phyloP scores from a whole-genome alignment of 140 eudicot genomes.

The Oenanthe javanica region DNA sequence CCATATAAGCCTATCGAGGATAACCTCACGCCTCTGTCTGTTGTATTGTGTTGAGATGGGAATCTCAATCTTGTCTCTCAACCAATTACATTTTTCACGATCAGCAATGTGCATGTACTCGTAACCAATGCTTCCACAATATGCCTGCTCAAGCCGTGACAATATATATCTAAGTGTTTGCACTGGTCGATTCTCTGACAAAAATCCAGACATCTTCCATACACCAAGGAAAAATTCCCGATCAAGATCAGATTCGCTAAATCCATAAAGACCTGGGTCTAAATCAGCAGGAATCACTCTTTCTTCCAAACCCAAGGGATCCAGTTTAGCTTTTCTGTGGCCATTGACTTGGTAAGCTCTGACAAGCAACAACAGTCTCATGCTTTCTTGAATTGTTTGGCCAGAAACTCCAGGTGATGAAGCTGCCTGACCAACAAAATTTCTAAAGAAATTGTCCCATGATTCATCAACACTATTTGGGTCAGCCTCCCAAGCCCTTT shows the following conservation, averaged over 20 bases:
- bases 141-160: constrained; percentile 88
- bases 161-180: constrained; percentile 76
- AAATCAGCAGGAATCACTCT: constrained; percentile 71
- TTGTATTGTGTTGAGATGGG: constrained; percentile 65
- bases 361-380: constrained; percentile 75
- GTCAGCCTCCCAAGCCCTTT: constrained; percentile 91
- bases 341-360: constrained; percentile 95
- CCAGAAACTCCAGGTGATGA: constrained; percentile 86
- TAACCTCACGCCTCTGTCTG: constrained; percentile 72
- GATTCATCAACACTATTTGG: constrained; percentile 89
- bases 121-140: constrained; percentile 75
- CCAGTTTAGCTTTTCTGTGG: constrained; percentile 78
- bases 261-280: constrained; percentile 70
- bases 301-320: constrained; percentile 65
- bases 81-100: constrained; percentile 81
- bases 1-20: constrained; percentile 86
- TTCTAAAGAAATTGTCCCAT: constrained; percentile 86
- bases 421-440: constrained; percentile 80
- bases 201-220: constrained; percentile 81
- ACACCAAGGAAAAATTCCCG: constrained; percentile 82
- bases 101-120: constrained; percentile 93
- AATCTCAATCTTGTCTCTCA: constrained; percentile 78
- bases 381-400: constrained; percentile 90
- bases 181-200: constrained; percentile 89
- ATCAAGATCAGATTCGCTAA: constrained; percentile 73